Base-by-base conservation (phyloP, 495 filamentous ascomycete genomes). In the Aspergillus taichungensis region DNA sequence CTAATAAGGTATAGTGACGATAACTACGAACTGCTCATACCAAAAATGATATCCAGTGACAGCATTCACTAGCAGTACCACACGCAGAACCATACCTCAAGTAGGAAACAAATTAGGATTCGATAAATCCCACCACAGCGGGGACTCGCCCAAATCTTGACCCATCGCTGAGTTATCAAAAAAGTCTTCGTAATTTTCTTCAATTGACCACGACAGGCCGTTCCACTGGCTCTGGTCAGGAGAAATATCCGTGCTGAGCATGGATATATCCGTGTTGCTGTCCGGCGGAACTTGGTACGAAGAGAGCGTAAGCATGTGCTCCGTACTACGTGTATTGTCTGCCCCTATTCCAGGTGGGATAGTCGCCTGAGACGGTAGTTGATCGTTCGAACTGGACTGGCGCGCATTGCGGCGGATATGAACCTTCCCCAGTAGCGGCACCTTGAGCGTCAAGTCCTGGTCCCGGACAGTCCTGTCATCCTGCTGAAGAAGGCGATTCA, bases 401-500 rank as follows among this genome's bases (percentile, higher is more conserved):
- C 34, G 40, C 7, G 40, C 3, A 12, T 62, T 62, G 6, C 56
- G 59, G 28, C 46, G 49, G 40, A 62, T 43, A 18, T 59, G 53
- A 0, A 62, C 47, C 27, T 52, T 55, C 6, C 59, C 59, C 2
- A 62, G 14, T 3, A 62, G 49, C 10, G 59, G 56, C n/a, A 57
- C 50, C 10, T 52, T 49, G 6, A 59, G 13, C 2, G 53, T 51
- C 30, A 60, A 29, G 34, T 53, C 47, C 35, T 56, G 43, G 12
- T 39, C 18, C 1, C 44, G 31, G 3, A 36, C 34, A 2, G 32
- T 8, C 8, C 37, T 40, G 1, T 50, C 36, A 1, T 50, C 51
- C 32, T 49, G 50, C 33, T 50, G 40, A 4, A 62, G 45, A 4
- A 62, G 51, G 36, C 34, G 32, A 6, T 45, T 50, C 13, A 62